Conservation (phyloP, 345 rosid species). For the Acer negundo region DNA sequence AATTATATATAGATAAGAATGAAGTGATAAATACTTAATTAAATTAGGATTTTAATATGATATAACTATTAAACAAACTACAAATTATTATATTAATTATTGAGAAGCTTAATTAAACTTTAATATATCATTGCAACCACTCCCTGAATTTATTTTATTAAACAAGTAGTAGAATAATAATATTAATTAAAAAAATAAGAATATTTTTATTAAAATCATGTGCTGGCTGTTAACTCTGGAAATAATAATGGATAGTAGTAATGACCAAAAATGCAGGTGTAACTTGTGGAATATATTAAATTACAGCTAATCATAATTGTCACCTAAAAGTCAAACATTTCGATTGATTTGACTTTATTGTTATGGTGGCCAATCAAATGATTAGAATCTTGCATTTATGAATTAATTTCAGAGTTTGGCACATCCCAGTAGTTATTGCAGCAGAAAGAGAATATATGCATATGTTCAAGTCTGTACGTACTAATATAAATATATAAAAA, state of each 20-base stretch:
- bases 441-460: no score
- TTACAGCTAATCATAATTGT: background rate
- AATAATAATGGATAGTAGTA: no score
- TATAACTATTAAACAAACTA: background rate
- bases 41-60: background rate
- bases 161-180: background rate
- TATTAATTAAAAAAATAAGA: no score
- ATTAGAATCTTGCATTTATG: background rate
- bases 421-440: no score
- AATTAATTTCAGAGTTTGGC: background rate
- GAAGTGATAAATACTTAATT: background rate
- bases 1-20: conserved; percentile 24
- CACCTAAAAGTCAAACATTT: conserved; percentile 22
- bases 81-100: conserved; percentile 3
- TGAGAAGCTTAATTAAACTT: background rate
- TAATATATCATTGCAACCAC: conserved; percentile 11
- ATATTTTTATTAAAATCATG: background rate
- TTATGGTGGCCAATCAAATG: conserved; percentile 15
- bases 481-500: no score
- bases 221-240: background rate
- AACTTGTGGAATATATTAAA: background rate
- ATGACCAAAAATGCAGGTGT: background rate
- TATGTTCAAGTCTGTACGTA: no score
- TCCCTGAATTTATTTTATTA: background rate
- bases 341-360: conserved; percentile 19